Evolutionary conservation across 202 grass and related monocot genomes (phyloP).

Genomic region (Dendrocalamus latiflorus): DNA sequence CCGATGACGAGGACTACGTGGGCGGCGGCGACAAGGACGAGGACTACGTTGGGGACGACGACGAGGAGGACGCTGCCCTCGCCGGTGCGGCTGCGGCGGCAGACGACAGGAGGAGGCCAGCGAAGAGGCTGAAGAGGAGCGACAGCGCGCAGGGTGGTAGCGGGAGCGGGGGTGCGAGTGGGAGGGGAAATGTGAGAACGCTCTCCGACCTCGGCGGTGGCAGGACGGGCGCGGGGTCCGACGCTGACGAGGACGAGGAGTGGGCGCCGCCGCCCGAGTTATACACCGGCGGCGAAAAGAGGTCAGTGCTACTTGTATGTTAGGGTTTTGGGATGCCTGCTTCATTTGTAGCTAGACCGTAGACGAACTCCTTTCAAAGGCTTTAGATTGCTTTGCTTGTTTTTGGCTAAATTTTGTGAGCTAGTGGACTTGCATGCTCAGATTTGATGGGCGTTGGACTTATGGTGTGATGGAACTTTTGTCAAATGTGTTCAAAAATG

Average conservation of each 20-base stretch:
- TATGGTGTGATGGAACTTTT: not conserved
- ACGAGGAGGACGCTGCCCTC: conserved; percentile 27
- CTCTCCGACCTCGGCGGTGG: conserved; percentile 47
- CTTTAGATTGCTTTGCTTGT: conserved; percentile 8
- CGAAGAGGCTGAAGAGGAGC: conserved; percentile 51
- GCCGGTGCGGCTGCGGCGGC: not conserved
- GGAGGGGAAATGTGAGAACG: conserved; percentile 40
- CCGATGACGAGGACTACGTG: conserved; percentile 44
- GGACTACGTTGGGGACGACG: conserved; percentile 40
- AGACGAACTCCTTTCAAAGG: not conserved
- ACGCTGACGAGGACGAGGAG: conserved; percentile 46
- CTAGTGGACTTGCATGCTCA: not conserved
- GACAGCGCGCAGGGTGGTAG: not conserved
- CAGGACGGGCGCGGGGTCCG: conserved; percentile 34
- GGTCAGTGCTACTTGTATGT: conserved; percentile 35
- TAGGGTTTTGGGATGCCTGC: not conserved
- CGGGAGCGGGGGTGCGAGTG: conserved; percentile 18
- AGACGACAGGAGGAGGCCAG: conserved; percentile 19
- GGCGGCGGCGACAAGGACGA: conserved; percentile 30
- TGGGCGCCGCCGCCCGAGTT: conserved; percentile 48
- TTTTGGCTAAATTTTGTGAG: not conserved
- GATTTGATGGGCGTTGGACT: not conserved
- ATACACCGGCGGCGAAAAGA: conserved; percentile 65
- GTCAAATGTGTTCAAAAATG: not conserved
- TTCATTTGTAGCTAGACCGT: not conserved